Evolutionary conservation across 2,329 filamentous ascomycete species (phyloP).

Genomic region (Cladosporium colombiae): DNA sequence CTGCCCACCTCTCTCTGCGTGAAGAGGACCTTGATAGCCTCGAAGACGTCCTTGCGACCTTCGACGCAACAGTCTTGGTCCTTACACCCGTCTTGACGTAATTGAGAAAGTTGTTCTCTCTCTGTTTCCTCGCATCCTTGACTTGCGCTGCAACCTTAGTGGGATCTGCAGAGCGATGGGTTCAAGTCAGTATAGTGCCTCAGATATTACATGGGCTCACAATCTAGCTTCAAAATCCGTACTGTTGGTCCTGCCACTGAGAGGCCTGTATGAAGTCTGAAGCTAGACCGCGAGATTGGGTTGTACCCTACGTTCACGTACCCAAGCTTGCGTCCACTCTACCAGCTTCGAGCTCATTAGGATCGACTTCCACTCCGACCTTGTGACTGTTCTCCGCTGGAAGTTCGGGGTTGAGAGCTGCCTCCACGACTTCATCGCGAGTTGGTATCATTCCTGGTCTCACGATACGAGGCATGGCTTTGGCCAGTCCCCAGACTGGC

Average conservation of each 20-base stretch:
- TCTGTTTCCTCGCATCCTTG: constrained; percentile 47
- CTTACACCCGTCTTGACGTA: constrained; percentile 25
- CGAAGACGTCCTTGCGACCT: constrained; percentile 24
- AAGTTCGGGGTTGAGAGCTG: constrained; percentile 25
- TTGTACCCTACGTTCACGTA: too few relatives aligned
- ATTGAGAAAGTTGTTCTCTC: constrained; percentile 32
- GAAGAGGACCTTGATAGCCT: constrained; percentile 29
- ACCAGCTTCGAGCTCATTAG: constrained; percentile 47
- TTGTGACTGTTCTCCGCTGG: constrained; percentile 30
- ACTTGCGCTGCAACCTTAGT: constrained; percentile 48
- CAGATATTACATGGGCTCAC: too few relatives aligned
- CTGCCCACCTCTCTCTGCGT: constrained; percentile 18
- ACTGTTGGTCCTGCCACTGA: too few relatives aligned
- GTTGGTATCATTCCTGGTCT: constrained; percentile 56
- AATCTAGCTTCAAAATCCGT: too few relatives aligned
- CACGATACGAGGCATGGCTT: constrained; percentile 56
- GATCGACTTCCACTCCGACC: constrained; percentile 42
- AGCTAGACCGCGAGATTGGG: too few relatives aligned
- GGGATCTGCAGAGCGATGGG: constrained; percentile 30
- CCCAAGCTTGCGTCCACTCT: constrained; percentile 39
- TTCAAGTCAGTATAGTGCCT: too few relatives aligned
- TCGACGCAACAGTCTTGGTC: constrained; percentile 19
- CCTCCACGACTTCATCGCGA: constrained; percentile 37
- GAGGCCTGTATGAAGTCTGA: too few relatives aligned
- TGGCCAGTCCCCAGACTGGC: constrained; percentile 57